phyloP scores from a whole-genome alignment of 129 eudicot species.

The Arctium lappa region DNA sequence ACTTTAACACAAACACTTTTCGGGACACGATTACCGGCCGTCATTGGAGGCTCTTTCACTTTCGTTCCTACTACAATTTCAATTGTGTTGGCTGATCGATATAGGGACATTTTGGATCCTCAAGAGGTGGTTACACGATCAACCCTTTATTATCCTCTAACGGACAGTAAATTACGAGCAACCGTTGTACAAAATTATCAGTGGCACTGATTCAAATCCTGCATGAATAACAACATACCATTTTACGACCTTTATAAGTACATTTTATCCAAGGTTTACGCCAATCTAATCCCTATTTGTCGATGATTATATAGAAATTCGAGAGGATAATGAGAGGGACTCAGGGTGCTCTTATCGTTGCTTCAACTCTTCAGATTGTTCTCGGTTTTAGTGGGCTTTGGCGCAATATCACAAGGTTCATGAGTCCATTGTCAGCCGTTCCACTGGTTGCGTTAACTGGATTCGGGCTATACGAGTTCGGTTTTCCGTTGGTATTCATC shows the following conservation, averaged over 20 bases:
- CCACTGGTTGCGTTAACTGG: slow-evolving; percentile 91
- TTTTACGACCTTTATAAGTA: neutral
- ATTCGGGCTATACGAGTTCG: slow-evolving; percentile 81
- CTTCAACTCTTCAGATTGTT: slow-evolving; percentile 87
- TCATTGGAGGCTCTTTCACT: slow-evolving; percentile 86
- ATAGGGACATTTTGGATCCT: slow-evolving; percentile 61
- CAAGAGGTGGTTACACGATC: slow-evolving; percentile 43
- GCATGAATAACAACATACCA: neutral
- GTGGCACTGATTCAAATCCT: neutral
- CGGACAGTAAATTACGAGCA: no score
- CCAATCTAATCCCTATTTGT: slow-evolving; percentile 7
- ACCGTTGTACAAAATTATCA: neutral
- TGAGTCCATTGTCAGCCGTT: slow-evolving; percentile 86
- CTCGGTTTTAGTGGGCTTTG: slow-evolving; percentile 95
- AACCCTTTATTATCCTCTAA: neutral
- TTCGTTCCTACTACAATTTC: slow-evolving; percentile 83
- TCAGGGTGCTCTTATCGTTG: slow-evolving; percentile 92
- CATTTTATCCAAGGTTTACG: neutral
- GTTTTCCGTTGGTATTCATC: slow-evolving; percentile 83
- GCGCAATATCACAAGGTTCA: slow-evolving; percentile 82
- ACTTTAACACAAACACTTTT: slow-evolving; percentile 71
- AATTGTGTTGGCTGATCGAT: slow-evolving; percentile 73
- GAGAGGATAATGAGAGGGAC: slow-evolving; percentile 80
- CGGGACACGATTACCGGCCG: slow-evolving; percentile 91
- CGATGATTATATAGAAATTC: slow-evolving; percentile 56